These are phyloP conservation scores for Ganoderma multipileum DNA, from an alignment of 1,284 basidiomycete species.

Conservation along the genomic window DNA sequence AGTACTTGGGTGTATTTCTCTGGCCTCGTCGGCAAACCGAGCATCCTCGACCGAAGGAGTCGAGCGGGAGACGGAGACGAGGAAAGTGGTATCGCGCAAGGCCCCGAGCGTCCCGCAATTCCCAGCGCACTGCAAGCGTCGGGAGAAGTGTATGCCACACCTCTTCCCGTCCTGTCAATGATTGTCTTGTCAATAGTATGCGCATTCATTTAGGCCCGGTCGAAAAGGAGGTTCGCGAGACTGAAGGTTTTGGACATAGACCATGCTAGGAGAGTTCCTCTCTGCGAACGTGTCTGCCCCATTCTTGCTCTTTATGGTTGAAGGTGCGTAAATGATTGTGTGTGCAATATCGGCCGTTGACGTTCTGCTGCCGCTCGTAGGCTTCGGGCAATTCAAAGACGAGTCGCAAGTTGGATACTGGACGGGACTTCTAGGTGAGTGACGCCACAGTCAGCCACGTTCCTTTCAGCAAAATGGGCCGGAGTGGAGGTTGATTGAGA, in stretches of 20 bases:
- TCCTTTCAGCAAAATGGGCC: background rate
- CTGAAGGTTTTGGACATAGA: conserved; percentile 50
- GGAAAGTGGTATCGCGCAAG: conserved; percentile 32
- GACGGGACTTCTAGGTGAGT: conserved; percentile 80
- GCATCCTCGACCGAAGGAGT: conserved; percentile 36
- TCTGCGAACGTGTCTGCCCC: conserved; percentile 91
- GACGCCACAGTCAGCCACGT: background rate
- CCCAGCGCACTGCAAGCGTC: conserved; percentile 74
- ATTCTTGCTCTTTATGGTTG: conserved; percentile 93
- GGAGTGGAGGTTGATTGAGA: background rate
- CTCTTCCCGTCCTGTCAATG: conserved; percentile 89
- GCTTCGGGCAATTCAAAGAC: conserved; percentile 68
- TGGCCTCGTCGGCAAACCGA: conserved; percentile 32
- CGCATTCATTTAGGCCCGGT: conserved; percentile 21
- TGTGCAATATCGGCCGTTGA: background rate
- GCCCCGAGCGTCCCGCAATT: conserved; percentile 66
- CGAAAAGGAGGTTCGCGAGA: background rate
- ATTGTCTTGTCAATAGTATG: conserved; percentile 89
- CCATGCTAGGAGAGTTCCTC: conserved; percentile 92
- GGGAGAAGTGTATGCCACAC: conserved; percentile 74
- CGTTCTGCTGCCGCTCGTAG: conserved; percentile 43
- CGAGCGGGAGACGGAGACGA: conserved; percentile 32
- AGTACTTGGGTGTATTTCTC: conserved; percentile 39
- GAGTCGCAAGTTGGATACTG: conserved; percentile 86
- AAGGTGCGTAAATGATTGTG: conserved; percentile 55